phyloP scores from a whole-genome alignment of 2,329 filamentous ascomycete species.

The Phyllosticta paracitricarpa region DNA sequence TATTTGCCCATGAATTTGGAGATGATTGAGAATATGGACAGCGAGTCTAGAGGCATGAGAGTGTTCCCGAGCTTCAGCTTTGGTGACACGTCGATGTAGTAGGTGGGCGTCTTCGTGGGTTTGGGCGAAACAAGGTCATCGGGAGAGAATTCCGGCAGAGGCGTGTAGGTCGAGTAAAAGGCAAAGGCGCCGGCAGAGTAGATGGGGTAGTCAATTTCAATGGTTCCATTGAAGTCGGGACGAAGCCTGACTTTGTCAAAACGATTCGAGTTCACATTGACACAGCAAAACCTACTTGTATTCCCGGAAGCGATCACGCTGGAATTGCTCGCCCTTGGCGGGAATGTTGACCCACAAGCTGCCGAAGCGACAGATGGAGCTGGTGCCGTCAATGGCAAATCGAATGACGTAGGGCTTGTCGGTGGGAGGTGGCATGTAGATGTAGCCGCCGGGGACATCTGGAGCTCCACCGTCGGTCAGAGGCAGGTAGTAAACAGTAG shows the following conservation, averaged over 20 bases:
- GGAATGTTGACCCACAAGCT: constrained; percentile 97
- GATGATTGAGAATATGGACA: constrained; percentile 87
- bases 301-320: constrained; percentile 69
- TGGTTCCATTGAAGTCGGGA: constrained; percentile 85
- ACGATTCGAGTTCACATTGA: constrained; percentile 2
- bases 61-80: constrained; percentile 63
- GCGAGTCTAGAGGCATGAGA: constrained; percentile 69
- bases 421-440: constrained; percentile 74
- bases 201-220: constrained; percentile 84
- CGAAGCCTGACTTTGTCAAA: constrained; percentile 50
- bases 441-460: constrained; percentile 78
- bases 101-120: constrained; percentile 60
- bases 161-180: constrained; percentile 87
- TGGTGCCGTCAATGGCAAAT: constrained; percentile 88
- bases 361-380: constrained; percentile 88
- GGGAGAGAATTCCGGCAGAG: constrained; percentile 67
- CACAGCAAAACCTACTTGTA: constrained; percentile 59
- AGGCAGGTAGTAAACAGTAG: constrained; percentile 67
- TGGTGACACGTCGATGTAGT: constrained; percentile 92
- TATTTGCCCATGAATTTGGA: constrained; percentile 98
- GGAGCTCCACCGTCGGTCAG: constrained; percentile 91
- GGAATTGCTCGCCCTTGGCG: constrained; percentile 62
- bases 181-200: constrained; percentile 76
- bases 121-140: constrained; percentile 41
- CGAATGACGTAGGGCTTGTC: constrained; percentile 67